phyloP scores from a whole-genome alignment of 768 basidiomycete genomes.

The Phaeolepiota aurea region DNA sequence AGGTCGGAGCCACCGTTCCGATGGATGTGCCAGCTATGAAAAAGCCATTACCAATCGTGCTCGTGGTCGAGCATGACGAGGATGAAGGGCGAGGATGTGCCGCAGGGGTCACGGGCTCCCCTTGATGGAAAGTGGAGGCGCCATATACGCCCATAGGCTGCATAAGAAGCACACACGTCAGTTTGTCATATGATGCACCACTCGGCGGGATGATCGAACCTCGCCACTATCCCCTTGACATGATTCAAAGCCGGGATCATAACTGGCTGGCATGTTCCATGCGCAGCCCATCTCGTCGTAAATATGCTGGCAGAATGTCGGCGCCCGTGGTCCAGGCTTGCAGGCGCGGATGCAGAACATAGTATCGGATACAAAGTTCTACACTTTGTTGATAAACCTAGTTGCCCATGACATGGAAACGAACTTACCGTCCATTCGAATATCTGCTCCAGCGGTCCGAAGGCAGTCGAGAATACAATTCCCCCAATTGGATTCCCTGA shows the following conservation, averaged over 20 bases:
- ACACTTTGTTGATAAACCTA: not conserved
- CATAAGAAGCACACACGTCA: constrained; percentile 34
- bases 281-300: constrained; percentile 62
- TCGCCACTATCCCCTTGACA: constrained; percentile 56
- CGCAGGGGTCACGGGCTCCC: constrained; percentile 46
- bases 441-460: constrained; percentile 43
- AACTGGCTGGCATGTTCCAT: constrained; percentile 70
- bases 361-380: constrained; percentile 60
- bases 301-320: constrained; percentile 65
- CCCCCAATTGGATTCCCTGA: constrained; percentile 49
- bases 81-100: constrained; percentile 53
- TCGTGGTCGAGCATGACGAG: constrained; percentile 47
- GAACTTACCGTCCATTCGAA: constrained; percentile 63
- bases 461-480: constrained; percentile 58
- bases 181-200: constrained; percentile 15
- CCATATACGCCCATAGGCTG: constrained; percentile 67
- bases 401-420: not conserved
- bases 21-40: constrained; percentile 20
- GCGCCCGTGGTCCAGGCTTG: constrained; percentile 40
- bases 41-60: constrained; percentile 43
- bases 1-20: constrained; percentile 9
- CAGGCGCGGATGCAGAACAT: constrained; percentile 74
- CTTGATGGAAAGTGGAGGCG: constrained; percentile 63
- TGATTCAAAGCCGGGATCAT: constrained; percentile 52
- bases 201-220: constrained; percentile 7